These are phyloP conservation scores for Beauveria scarabaeidicola DNA, from an alignment of 2,329 filamentous ascomycete species.

Conservation along the genomic window DNA sequence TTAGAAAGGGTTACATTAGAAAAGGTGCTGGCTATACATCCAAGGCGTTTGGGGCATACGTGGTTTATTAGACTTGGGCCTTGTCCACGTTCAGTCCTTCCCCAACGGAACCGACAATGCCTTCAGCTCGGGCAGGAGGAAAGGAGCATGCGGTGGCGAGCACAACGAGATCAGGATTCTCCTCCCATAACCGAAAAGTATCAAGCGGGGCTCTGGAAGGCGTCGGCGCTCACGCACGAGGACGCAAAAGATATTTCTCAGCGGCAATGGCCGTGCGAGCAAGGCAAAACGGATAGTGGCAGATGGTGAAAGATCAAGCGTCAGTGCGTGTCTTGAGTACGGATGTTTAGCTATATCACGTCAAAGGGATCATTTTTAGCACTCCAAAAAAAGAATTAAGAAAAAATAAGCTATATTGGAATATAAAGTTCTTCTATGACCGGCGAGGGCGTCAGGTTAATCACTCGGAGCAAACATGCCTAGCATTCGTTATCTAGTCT, in stretches of 20 bases:
- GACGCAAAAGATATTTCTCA: slow-evolving; percentile 14
- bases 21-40: slow-evolving; percentile 15
- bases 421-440: too few species aligned
- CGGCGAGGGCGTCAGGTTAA: too few species aligned
- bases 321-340: background rate
- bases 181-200: slow-evolving; percentile 10
- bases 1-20: slow-evolving; percentile 16
- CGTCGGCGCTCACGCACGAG: slow-evolving; percentile 14
- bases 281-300: slow-evolving; percentile 13
- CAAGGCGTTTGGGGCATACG: slow-evolving; percentile 17
- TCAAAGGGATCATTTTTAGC: too few species aligned
- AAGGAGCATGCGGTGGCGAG: slow-evolving; percentile 8
- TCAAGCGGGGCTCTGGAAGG: slow-evolving; percentile 12
- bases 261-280: slow-evolving; percentile 12
- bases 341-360: too few species aligned
- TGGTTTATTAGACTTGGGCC: slow-evolving; percentile 17
- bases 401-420: too few species aligned
- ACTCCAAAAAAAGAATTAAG: too few species aligned
- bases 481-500: too few species aligned
- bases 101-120: slow-evolving; percentile 17
- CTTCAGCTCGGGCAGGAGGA: slow-evolving; percentile 14
- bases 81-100: slow-evolving; percentile 17
- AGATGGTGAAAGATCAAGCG: slow-evolving; percentile 14
- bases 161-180: slow-evolving; percentile 12
- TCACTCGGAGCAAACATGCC: too few species aligned